phyloP scores from a whole-genome alignment of 257 asterid genomes.

The Lithospermum erythrorhizon region DNA sequence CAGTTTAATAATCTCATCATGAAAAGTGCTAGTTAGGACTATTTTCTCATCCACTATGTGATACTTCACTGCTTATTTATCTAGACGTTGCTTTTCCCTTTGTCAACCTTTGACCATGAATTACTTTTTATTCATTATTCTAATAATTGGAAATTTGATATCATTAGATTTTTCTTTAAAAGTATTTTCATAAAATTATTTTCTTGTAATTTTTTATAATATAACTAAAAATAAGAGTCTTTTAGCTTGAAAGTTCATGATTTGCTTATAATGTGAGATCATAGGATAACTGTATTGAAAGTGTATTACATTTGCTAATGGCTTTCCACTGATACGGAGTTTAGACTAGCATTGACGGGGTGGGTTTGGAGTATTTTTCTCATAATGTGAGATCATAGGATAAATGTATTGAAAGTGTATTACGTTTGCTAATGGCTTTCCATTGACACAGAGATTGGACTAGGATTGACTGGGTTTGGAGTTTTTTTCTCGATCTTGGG shows the following conservation, averaged over 20 bases:
- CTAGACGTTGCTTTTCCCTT: no score
- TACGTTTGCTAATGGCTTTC: conserved; percentile 12
- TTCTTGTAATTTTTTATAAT: no score
- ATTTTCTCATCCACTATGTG: background rate
- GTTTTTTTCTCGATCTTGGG: conserved; percentile 83
- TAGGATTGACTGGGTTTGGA: conserved; percentile 93
- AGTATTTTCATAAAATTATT: no score
- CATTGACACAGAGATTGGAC: conserved; percentile 72
- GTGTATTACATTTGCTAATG: conserved; percentile 8
- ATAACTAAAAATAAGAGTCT: no score
- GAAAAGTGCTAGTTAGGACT: background rate
- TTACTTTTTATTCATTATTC: no score
- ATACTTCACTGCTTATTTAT: no score
- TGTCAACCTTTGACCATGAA: no score
- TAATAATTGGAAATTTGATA: no score
- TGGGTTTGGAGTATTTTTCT: conserved; percentile 68
- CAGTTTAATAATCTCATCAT: no score
- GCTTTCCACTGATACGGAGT: conserved; percentile 44
- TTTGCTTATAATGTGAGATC: background rate
- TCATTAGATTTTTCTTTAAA: no score
- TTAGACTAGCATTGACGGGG: conserved; percentile 91
- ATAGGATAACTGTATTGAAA: conserved; percentile 7
- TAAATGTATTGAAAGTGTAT: conserved; percentile 7
- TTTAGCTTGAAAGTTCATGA: background rate
- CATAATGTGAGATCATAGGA: background rate